phyloP scores from a whole-genome alignment of 164 flowering plant species.

The Vitis vinifera region DNA sequence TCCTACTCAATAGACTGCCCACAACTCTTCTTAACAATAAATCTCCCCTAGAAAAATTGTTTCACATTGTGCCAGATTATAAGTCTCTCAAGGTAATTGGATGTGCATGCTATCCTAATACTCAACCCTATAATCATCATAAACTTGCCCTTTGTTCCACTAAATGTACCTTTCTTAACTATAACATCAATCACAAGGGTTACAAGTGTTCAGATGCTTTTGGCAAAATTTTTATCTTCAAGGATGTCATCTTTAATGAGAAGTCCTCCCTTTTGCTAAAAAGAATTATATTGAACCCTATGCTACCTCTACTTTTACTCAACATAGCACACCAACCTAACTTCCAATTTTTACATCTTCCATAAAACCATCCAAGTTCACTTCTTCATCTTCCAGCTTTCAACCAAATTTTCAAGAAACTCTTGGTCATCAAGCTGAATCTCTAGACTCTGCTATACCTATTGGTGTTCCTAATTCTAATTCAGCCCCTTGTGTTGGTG shows the following conservation, averaged over 20 bases:
- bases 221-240: not conserved
- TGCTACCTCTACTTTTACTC: not conserved
- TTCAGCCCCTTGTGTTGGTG: no score
- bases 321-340: not conserved
- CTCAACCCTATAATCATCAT: not conserved
- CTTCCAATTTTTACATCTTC: not conserved
- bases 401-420: no score
- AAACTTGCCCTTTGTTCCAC: not conserved
- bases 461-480: no score
- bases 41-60: not conserved
- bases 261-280: not conserved
- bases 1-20: not conserved
- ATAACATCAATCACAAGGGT: not conserved
- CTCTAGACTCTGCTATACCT: no score
- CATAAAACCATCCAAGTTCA: no score
- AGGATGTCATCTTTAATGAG: not conserved
- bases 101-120: not conserved
- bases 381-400: no score
- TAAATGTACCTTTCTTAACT: not conserved
- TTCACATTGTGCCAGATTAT: not conserved
- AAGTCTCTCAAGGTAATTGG: not conserved
- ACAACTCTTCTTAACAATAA: not conserved
- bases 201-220: not conserved
- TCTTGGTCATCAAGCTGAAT: no score
- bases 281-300: not conserved